These are phyloP conservation scores for Spergularia marina DNA, from an alignment of 148 eudicot species.

Conservation along the genomic window DNA sequence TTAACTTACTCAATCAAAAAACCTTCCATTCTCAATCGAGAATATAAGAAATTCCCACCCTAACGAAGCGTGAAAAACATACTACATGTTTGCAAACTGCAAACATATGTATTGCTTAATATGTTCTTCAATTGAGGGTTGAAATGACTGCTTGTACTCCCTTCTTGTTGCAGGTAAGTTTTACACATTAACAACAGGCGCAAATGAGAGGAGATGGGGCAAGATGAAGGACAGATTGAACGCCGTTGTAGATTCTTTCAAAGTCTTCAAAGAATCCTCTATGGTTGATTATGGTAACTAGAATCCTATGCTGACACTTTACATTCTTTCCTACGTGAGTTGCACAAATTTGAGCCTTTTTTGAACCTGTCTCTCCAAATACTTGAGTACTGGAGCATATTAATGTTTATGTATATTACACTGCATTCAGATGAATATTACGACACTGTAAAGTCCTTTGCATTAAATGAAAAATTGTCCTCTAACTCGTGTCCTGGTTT, in stretches of 20 bases:
- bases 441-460: slow-evolving; percentile 16
- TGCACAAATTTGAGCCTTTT: slow-evolving; percentile 30
- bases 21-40: too few species aligned
- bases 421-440: background rate
- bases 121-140: background rate
- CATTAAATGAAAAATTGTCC: slow-evolving; percentile 1
- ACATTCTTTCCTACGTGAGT: slow-evolving; percentile 26
- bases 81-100: background rate
- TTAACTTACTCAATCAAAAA: too few species aligned
- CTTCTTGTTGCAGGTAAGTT: slow-evolving; percentile 67
- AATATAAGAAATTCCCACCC: too few species aligned
- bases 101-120: background rate
- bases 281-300: slow-evolving; percentile 41
- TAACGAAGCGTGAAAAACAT: background rate
- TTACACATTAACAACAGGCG: slow-evolving; percentile 90
- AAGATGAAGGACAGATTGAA: slow-evolving; percentile 92
- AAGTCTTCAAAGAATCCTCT: slow-evolving; percentile 72
- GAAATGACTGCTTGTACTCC: slow-evolving; percentile 6
- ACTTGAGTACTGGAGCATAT: slow-evolving; percentile 13
- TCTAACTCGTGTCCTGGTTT: background rate
- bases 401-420: slow-evolving; percentile 20
- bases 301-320: slow-evolving; percentile 25
- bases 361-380: slow-evolving; percentile 13
- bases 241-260: slow-evolving; percentile 84
- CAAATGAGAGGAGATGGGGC: slow-evolving; percentile 94